Base-by-base conservation (phyloP, 2,329 filamentous ascomycete species). In the Thelonectria olida region DNA sequence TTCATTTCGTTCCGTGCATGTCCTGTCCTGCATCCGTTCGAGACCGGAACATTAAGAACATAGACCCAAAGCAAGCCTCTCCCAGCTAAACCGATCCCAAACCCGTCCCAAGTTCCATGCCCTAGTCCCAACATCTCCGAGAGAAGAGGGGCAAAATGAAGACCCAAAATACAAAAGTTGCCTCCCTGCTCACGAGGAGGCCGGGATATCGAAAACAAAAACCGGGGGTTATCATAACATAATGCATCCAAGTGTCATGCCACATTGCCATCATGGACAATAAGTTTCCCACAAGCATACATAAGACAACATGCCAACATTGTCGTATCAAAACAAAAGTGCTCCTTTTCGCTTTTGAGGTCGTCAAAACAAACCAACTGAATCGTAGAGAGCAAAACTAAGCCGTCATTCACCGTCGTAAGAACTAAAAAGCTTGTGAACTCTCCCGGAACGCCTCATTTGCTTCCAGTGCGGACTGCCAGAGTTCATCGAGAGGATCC, bases 181-280 rank as follows among this genome's bases (percentile, higher is more conserved):
- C n/a, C 15, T 22, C 27, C 12, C 36, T 27, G 7, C 38, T 38
- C 3, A 28, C 19, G 31, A 38, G 39, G 27, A 36, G 38, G 20
- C 23, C 19, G 28, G 42, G 38, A 39, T 36, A 38, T 28, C 39
- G 22, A 31, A 55, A 63, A 41, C 47, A 19, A 20, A 57, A 50
- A 44, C 44, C 51, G 34, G 25, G 51, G 50, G 58, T 55, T 39
- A 53, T 67, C 42, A 48, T 54, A 20, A 56, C 42, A 48, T 54
- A 20, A 56, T 49, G 31, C 61, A 64, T 62, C 48, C 53, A 49
- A 58, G 50, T 66, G 57, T 66, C 66, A 60, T 70, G 58, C 65
- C 66, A 63, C 68, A 69, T 55, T 63, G 55, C 58, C 66, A 61
- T 69, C 58, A 62, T 69, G 62, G 64, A 67, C 47, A 49, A 49